These are phyloP conservation scores for Polyplosphaeria fusca DNA, from an alignment of 495 filamentous ascomycete species.

Conservation along the genomic window DNA sequence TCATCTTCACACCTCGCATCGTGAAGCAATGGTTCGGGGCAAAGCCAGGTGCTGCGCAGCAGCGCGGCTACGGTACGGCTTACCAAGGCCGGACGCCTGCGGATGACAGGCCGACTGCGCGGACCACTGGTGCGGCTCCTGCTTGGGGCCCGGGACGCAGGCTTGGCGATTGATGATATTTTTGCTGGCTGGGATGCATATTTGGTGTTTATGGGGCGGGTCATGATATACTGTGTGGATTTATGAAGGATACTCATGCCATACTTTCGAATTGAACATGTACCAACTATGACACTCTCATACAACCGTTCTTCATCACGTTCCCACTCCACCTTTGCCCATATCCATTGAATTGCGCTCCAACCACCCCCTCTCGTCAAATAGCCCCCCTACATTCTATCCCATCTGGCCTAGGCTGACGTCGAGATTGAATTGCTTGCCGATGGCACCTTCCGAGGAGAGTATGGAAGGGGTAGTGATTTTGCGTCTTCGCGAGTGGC, in stretches of 20 bases:
- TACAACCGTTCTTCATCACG: too few relatives aligned
- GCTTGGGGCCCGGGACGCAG: slow-evolving; percentile 64
- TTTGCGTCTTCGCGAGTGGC: too few relatives aligned
- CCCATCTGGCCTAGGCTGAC: slow-evolving; percentile 26
- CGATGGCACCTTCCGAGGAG: slow-evolving; percentile 27
- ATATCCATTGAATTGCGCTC: slow-evolving; percentile 50
- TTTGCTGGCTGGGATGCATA: too few relatives aligned
- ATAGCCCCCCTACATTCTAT: slow-evolving; percentile 26
- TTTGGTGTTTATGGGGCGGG: too few relatives aligned
- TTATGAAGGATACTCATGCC: too few relatives aligned
- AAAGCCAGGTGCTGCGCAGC: slow-evolving; percentile 39
- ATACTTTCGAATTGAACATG: too few relatives aligned
- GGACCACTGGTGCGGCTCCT: slow-evolving; percentile 39
- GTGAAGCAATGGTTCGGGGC: slow-evolving; percentile 60
- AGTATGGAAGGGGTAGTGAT: slow-evolving; percentile 23
- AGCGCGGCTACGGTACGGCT: slow-evolving; percentile 59
- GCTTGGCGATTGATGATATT: slow-evolving; percentile 57
- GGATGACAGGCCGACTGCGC: slow-evolving; percentile 22
- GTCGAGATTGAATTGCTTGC: slow-evolving; percentile 32
- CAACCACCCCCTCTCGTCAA: slow-evolving; percentile 46
- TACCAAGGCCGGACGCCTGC: slow-evolving; percentile 32
- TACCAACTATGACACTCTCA: too few relatives aligned
- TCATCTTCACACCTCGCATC: slow-evolving; percentile 64
- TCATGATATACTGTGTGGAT: too few relatives aligned
- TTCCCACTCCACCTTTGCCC: slow-evolving; percentile 44